Base-by-base conservation (phyloP, 2,329 filamentous ascomycete genomes). In the Hymenoscyphus scutula region DNA sequence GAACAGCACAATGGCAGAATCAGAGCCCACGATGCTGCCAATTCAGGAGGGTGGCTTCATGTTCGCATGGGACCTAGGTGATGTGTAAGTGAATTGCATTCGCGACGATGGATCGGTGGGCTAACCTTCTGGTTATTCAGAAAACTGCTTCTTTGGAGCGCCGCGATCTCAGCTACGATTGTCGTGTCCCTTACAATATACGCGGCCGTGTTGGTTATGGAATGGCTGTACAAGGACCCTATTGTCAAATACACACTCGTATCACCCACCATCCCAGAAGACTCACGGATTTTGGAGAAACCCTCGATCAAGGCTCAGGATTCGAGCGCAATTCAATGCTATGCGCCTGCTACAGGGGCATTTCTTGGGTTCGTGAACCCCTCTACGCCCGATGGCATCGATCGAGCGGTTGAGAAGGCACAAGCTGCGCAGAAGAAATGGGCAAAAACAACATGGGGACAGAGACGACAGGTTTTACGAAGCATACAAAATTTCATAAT, bases 291-390 rank as follows among this genome's bases (percentile, higher is more conserved):
- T 37, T 79, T 92, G 38, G 80, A 87, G 15, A 74, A 82, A 38
- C 82, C 88, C 1, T 80, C 80, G 19, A 80, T 92, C 73, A 89
- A 88, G 82, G 74, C 84, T n/a, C 74, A 84, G 1, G 87, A 86
- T 17, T 86, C 86, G 45, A 82, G 84, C 1, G 83, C 87, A 7
- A 88, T 96, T 64, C 90, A 91, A 77, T 96, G 91, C 78, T 95
- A 95, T 75, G 90, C 89, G 53, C 95, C 95, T 1, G 94, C 94
- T 1, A 97, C 92, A 27, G 95, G 95, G 66, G 84, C 90, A 72
- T 84, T 91, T 64, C 86, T 99, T 29, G 92, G 91, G 60, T 81
- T 85, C 68, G 82, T 94, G 75, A 91, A 90, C 75, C 91, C 94
- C 19, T 86, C 88, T 8, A 92, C 91, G 0, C 79, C 86, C 1